Base-by-base conservation (phyloP, 2,329 filamentous ascomycete genomes). In the Sporothrix pseudoabietina region DNA sequence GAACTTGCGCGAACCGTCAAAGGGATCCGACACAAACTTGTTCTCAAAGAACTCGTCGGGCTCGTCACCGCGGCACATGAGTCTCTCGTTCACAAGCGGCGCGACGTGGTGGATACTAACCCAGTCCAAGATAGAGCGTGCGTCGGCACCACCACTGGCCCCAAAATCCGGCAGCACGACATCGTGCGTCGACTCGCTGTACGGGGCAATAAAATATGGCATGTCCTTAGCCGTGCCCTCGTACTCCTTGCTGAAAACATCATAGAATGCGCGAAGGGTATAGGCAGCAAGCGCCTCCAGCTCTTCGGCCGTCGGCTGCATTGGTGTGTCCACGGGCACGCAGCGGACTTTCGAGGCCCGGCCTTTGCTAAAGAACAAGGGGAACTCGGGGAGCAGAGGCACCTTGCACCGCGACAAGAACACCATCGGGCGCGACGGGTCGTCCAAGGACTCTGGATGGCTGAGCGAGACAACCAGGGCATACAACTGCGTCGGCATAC, bases 221-320 rank as follows among this genome's bases (percentile, higher is more conserved):
- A 97, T 87, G 39, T 90, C 89, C 0, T 85, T 81, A 0, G 84
- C 77, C 19, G 89, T 85, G 0, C 87, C 84, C 68, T 92, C 89
- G 78, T 93, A 99, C 3, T 86, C 85, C 80, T 99, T 99, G 80
- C 94, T 95, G 83, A 97, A 98, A 0, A 98, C 84, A 77, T 98
- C 94, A 19, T 88, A 83, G 80, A 97, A 98, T 0, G 97, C 81
- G 4, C 87, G 86, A 55, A 97, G 82, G 0, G 93, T 97, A 79
- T 96, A 97, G 0, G 80, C 81, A 0, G 89, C 90, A n/a, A 98
- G 79, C 0, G 82, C 78, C 0, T 83, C 77, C 0, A 94, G 76
- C 1, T 84, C 79, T 0, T 82, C 78, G 0, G 82, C 77, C 0
- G 82, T 80, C 0, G 89, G 76, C 0, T 80, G 12, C 0, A 94